phyloP scores from a whole-genome alignment of 164 flowering plant genomes.

The Saururus chinensis region DNA sequence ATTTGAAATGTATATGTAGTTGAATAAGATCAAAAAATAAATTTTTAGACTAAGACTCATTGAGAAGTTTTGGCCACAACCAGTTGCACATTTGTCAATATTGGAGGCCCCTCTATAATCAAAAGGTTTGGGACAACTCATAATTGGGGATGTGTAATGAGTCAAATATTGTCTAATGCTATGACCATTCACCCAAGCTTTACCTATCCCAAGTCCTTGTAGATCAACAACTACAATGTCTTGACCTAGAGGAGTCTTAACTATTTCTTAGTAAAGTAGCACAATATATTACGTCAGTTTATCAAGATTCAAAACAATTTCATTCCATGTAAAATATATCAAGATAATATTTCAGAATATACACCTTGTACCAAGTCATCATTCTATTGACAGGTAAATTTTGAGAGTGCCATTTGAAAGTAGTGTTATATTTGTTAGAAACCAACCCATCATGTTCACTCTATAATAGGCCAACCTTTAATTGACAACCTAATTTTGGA shows the following conservation, averaged over 20 bases:
- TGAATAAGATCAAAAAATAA: neutral
- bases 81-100: slow-evolving; percentile 23
- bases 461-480: no score
- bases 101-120: slow-evolving; percentile 57
- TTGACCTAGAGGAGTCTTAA: slow-evolving; percentile 52
- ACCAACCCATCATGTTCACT: no score
- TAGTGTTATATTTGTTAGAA: neutral
- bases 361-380: slow-evolving; percentile 57
- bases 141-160: slow-evolving; percentile 14
- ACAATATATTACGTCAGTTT: no score
- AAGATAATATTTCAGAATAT: no score
- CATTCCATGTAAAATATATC: no score
- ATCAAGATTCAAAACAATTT: no score
- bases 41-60: slow-evolving; percentile 27
- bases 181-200: slow-evolving; percentile 71
- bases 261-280: slow-evolving; percentile 18
- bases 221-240: slow-evolving; percentile 64
- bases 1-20: no score
- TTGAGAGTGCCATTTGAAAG: slow-evolving; percentile 17
- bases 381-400: slow-evolving; percentile 20
- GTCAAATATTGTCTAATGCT: slow-evolving; percentile 72
- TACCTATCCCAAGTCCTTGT: slow-evolving; percentile 61
- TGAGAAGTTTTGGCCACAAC: slow-evolving; percentile 68
- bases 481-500: no score
- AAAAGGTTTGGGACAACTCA: slow-evolving; percentile 33